phyloP scores from a whole-genome alignment of 305 asterid species.

The Fraxinus dipetala region DNA sequence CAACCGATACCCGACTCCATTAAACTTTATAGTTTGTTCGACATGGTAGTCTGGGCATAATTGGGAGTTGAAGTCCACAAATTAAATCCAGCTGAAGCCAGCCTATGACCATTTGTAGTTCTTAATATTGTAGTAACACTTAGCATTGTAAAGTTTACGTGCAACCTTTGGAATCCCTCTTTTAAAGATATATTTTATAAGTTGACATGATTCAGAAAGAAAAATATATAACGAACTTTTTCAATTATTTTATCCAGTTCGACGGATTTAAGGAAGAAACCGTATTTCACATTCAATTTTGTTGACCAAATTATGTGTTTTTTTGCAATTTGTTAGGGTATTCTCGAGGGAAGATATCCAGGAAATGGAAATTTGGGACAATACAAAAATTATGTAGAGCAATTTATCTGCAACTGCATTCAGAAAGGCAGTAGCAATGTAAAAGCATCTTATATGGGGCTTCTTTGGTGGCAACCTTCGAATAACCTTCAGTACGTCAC shows the following conservation, averaged over 20 bases:
- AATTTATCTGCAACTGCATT: conserved; percentile 53
- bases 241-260: too few relatives aligned
- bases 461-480: conserved; percentile 45
- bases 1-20: neutral
- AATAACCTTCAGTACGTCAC: conserved; percentile 64
- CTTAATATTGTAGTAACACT: neutral
- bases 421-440: conserved; percentile 41
- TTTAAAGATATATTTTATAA: neutral
- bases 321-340: conserved; percentile 25
- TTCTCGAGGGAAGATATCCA: conserved; percentile 26
- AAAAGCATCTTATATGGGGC: conserved; percentile 32
- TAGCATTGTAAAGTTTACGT: neutral
- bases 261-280: neutral
- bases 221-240: too few relatives aligned
- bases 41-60: neutral
- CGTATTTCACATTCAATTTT: neutral
- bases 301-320: neutral
- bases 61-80: neutral
- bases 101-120: neutral
- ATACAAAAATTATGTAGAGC: conserved; percentile 36
- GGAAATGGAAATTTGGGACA: conserved; percentile 21
- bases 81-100: neutral
- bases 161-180: neutral
- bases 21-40: neutral
- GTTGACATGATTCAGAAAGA: neutral